These are phyloP conservation scores for Cynara cardunculus DNA, from an alignment of 129 eudicot genomes.

Conservation along the genomic window DNA sequence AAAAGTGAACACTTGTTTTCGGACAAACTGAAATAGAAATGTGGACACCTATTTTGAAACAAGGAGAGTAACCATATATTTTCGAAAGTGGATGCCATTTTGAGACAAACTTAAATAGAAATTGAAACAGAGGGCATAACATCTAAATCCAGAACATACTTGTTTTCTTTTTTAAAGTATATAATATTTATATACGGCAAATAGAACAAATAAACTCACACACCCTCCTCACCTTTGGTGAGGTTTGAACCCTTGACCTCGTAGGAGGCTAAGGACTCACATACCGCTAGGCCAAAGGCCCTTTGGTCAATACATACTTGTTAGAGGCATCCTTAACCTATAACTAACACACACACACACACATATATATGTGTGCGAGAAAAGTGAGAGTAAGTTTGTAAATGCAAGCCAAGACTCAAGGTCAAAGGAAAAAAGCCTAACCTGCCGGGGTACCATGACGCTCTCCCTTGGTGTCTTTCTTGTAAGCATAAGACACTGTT, in stretches of 20 bases:
- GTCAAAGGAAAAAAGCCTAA: conserved; percentile 21
- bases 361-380: not conserved
- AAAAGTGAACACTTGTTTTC: not conserved
- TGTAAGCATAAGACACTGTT: conserved; percentile 97
- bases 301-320: too few species aligned
- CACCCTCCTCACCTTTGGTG: too few species aligned
- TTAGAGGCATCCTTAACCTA: too few species aligned
- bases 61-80: not conserved
- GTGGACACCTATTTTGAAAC: not conserved
- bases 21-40: not conserved
- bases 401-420: not conserved
- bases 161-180: too few species aligned
- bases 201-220: too few species aligned
- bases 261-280: too few species aligned
- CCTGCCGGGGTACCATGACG: conserved; percentile 99
- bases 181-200: too few species aligned
- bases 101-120: too few species aligned
- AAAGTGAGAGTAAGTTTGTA: not conserved
- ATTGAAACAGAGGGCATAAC: too few species aligned
- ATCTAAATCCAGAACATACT: not conserved
- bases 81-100: not conserved
- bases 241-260: too few species aligned
- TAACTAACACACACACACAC: too few species aligned
- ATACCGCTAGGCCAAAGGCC: too few species aligned
- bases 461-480: conserved; percentile 98